Percentiles rank a stretch among this genome's conserved stretches.
These are phyloP conservation scores for Aspergillus uvarum DNA, from an alignment of 2,329 filamentous ascomycete species.

Conservation along the genomic window DNA sequence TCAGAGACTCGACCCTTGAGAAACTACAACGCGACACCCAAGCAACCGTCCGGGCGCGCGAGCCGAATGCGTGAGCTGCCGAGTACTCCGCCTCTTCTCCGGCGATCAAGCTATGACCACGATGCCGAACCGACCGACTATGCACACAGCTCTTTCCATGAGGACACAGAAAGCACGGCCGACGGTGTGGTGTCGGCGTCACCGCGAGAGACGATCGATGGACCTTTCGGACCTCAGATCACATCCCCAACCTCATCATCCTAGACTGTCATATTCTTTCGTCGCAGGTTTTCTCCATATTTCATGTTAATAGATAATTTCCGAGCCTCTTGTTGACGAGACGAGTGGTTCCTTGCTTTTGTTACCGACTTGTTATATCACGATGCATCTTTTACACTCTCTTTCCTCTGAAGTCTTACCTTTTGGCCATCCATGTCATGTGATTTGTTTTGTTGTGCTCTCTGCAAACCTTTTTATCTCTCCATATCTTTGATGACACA, in stretches of 20 bases:
- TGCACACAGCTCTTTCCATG: conserved; percentile 49
- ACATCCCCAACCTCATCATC: conserved; percentile 15
- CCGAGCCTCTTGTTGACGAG: background rate
- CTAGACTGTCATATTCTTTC: conserved; percentile 15
- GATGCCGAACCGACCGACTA: conserved; percentile 56
- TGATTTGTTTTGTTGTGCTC: background rate
- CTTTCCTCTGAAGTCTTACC: conserved; percentile 5
- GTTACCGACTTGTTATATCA: conserved; percentile 3
- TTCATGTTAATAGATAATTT: conserved; percentile 10
- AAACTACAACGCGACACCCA: conserved; percentile 30
- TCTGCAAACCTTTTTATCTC: background rate
- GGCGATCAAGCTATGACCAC: conserved; percentile 58
- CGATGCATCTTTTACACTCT: background rate
- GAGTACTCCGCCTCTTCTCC: conserved; percentile 56
- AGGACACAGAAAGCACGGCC: conserved; percentile 51
- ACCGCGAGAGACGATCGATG: conserved; percentile 29
- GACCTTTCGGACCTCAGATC: conserved; percentile 36
- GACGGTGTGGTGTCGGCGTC: conserved; percentile 41
- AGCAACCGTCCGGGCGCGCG: conserved; percentile 33
- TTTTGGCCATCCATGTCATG: conserved; percentile 2
- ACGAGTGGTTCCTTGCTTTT: background rate
- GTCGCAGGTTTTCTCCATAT: background rate
- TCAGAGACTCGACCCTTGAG: conserved; percentile 39
- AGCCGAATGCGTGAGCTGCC: conserved; percentile 36
- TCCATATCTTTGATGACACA: conserved; percentile 9